phyloP scores from a whole-genome alignment of 176 grass and related monocot genomes.

The Elymus sibiricus region DNA sequence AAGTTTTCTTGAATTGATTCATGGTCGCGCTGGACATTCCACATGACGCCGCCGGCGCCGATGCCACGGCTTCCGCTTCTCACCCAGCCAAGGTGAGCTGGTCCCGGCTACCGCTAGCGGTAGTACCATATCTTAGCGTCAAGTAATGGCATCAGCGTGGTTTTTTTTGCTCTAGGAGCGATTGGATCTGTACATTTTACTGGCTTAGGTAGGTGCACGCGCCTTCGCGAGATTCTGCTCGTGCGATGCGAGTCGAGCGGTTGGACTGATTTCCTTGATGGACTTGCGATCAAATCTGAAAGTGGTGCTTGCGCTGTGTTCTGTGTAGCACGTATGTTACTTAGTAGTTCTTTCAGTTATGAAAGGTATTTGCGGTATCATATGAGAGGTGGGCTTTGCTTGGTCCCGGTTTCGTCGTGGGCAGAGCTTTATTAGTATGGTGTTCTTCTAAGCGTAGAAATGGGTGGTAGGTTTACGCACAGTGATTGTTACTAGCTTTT shows the following conservation, averaged over 20 bases:
- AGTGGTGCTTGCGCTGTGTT: neutral
- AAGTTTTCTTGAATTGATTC: no score
- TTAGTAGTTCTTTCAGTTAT: neutral
- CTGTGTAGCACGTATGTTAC: neutral
- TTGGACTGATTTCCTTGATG: neutral
- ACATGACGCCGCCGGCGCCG: neutral
- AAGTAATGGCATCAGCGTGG: no score
- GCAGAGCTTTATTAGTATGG: neutral
- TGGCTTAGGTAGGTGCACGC: no score
- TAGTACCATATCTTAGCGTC: neutral
- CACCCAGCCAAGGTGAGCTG: constrained; percentile 36
- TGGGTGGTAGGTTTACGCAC: neutral
- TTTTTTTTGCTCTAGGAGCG: no score
- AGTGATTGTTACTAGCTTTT: neutral
- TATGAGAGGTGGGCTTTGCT: neutral
- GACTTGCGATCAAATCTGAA: neutral
- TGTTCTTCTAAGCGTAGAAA: neutral
- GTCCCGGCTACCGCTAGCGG: neutral
- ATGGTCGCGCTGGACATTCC: no score
- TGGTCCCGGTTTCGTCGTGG: neutral
- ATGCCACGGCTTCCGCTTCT: constrained; percentile 5
- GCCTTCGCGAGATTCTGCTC: neutral
- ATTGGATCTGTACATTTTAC: no score
- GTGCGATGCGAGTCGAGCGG: neutral
- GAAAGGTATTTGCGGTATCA: neutral